These are phyloP conservation scores for Ogataea naganishii DNA, from an alignment of 805 yeast genomes.

Conservation along the genomic window DNA sequence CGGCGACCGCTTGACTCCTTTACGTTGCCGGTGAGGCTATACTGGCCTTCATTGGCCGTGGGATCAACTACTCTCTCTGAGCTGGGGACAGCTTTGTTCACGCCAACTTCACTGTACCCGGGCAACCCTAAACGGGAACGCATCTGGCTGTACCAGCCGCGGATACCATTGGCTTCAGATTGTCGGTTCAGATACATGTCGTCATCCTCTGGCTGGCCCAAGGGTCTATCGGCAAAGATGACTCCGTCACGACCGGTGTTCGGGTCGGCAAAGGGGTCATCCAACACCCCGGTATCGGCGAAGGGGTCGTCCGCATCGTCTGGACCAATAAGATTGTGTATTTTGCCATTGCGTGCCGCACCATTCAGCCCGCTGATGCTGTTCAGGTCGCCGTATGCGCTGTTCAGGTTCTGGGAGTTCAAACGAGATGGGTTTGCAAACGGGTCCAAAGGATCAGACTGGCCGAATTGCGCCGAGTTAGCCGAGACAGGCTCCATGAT, in stretches of 20 bases:
- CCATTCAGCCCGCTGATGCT: slow-evolving; percentile 11
- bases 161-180: slow-evolving; percentile 11
- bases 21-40: too few species aligned
- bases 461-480: too few species aligned
- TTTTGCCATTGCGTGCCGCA: slow-evolving; percentile 2
- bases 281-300: background rate
- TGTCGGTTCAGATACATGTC: slow-evolving; percentile 5
- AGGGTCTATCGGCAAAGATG: slow-evolving; percentile 9
- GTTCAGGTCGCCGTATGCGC: slow-evolving; percentile 10
- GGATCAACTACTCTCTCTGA: slow-evolving; percentile 2
- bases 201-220: slow-evolving; percentile 12
- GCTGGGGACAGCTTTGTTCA: too few species aligned
- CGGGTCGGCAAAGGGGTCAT: slow-evolving; percentile 1
- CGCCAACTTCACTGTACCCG: slow-evolving; percentile 15
- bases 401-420: slow-evolving; percentile 3
- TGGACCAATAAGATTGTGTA: background rate
- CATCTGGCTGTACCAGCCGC: slow-evolving; percentile 21
- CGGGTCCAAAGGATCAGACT: slow-evolving; percentile 8
- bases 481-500: too few species aligned
- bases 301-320: slow-evolving; percentile 3
- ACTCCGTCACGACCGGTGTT: slow-evolving; percentile 7
- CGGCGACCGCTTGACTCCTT: too few species aligned
- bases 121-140: slow-evolving; percentile 18
- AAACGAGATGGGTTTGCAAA: slow-evolving; percentile 1
- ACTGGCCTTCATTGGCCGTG: too few species aligned